phyloP scores from a whole-genome alignment of 805 yeast species.

The Lipomyces lipofer region DNA sequence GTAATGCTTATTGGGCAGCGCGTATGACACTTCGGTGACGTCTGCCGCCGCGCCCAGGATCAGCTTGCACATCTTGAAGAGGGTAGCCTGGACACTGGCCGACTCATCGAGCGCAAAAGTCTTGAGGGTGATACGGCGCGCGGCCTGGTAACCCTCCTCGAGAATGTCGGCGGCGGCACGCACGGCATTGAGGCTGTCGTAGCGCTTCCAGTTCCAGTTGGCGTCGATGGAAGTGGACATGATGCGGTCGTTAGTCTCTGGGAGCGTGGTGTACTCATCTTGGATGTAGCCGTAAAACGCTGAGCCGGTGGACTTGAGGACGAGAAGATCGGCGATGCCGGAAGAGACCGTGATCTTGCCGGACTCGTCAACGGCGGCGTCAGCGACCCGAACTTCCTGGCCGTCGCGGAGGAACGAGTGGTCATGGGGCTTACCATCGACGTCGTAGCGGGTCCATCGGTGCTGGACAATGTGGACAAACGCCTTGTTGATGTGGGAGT shows the following conservation, averaged over 20 bases:
- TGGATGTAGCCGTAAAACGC: slow-evolving; percentile 85
- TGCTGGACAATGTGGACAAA: slow-evolving; percentile 67
- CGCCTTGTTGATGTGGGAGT: slow-evolving; percentile 72
- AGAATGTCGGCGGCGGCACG: slow-evolving; percentile 61
- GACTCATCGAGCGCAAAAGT: slow-evolving; percentile 83
- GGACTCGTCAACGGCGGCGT: slow-evolving; percentile 36
- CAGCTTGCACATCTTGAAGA: slow-evolving; percentile 85
- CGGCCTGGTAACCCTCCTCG: slow-evolving; percentile 62
- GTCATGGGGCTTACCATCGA: slow-evolving; percentile 71
- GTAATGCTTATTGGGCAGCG: slow-evolving; percentile 90
- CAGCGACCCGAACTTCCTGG: slow-evolving; percentile 67
- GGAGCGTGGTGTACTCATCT: slow-evolving; percentile 86
- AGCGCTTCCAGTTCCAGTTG: slow-evolving; percentile 35
- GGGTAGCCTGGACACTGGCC: slow-evolving; percentile 94
- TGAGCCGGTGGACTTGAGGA: slow-evolving; percentile 88
- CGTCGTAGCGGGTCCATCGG: slow-evolving; percentile 76
- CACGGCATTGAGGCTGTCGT: slow-evolving; percentile 46
- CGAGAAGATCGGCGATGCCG: slow-evolving; percentile 41
- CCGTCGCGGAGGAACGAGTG: slow-evolving; percentile 89
- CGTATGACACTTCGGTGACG: slow-evolving; percentile 66
- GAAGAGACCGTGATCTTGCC: slow-evolving; percentile 52
- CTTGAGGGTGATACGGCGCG: slow-evolving; percentile 68
- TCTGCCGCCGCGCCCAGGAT: slow-evolving; percentile 61
- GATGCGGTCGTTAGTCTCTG: slow-evolving; percentile 81
- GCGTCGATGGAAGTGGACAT: slow-evolving; percentile 75